Evolutionary conservation across 2,329 filamentous ascomycete species (phyloP).

Genomic region (Elsinoe batatas): DNA sequence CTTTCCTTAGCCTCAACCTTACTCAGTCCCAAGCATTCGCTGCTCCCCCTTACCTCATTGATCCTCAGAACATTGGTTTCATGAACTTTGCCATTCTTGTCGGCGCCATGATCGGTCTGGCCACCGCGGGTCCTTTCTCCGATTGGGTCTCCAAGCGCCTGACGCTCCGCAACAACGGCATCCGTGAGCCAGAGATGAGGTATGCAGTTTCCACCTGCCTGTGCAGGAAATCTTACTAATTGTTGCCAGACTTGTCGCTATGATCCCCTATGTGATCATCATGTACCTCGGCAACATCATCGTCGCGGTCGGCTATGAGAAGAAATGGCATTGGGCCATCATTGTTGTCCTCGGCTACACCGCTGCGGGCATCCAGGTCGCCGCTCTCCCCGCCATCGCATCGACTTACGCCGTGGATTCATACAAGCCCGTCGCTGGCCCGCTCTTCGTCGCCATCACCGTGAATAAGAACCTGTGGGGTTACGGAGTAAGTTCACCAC

Average conservation of each 20-base stretch:
- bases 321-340: slow-evolving; percentile 42
- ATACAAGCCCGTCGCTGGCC: slow-evolving; percentile 54
- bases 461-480: slow-evolving; percentile 57
- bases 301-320: slow-evolving; percentile 33
- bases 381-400: slow-evolving; percentile 50
- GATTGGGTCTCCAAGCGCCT: slow-evolving; percentile 49
- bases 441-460: slow-evolving; percentile 50
- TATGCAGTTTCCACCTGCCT: neutral
- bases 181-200: slow-evolving; percentile 36
- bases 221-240: neutral
- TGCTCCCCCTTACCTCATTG: slow-evolving; percentile 46
- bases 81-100: slow-evolving; percentile 49
- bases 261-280: slow-evolving; percentile 49
- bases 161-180: slow-evolving; percentile 44
- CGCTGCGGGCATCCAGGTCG: slow-evolving; percentile 49
- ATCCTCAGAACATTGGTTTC: slow-evolving; percentile 42
- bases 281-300: slow-evolving; percentile 48
- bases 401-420: slow-evolving; percentile 52
- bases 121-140: slow-evolving; percentile 45
- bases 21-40: slow-evolving; percentile 47
- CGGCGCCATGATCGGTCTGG: slow-evolving; percentile 45
- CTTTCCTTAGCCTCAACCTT: slow-evolving; percentile 52
- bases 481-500: slow-evolving; percentile 46
- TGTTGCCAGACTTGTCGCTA: slow-evolving; percentile 16
- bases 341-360: slow-evolving; percentile 51